These are phyloP conservation scores for Bipolaris sorokiniana DNA, from an alignment of 2,329 filamentous ascomycete species.

Conservation along the genomic window DNA sequence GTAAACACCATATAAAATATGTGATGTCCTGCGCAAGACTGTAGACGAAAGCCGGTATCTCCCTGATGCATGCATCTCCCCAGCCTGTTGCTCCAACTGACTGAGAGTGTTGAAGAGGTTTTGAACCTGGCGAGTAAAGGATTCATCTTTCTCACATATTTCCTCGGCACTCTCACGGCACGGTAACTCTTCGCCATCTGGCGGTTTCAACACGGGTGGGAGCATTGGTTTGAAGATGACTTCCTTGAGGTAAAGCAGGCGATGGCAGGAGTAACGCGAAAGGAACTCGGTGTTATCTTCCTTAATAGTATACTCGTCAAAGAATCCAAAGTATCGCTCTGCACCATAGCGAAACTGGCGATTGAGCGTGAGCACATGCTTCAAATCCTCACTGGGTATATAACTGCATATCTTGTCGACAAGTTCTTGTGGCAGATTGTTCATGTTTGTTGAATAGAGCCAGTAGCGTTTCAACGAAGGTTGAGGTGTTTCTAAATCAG, in stretches of 20 bases:
- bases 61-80: no score
- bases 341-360: constrained; percentile 14
- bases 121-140: constrained; percentile 18
- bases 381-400: constrained; percentile 18
- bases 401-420: constrained; percentile 23
- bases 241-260: constrained; percentile 15
- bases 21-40: no score
- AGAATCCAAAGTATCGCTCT: constrained; percentile 22
- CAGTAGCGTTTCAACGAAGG: not conserved
- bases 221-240: no score
- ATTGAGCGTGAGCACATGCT: constrained; percentile 19
- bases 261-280: constrained; percentile 13
- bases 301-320: constrained; percentile 9
- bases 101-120: constrained; percentile 17
- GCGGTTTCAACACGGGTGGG: no score
- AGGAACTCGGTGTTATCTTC: constrained; percentile 15
- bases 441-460: constrained; percentile 12
- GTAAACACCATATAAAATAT: no score
- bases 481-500: not conserved
- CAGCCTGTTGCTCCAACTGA: constrained; percentile 10
- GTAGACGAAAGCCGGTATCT: no score
- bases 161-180: constrained; percentile 15
- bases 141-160: constrained; percentile 14
- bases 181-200: no score
- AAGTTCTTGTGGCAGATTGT: constrained; percentile 21